Conservation (phyloP, 2,329 filamentous ascomycete species). For the Dothidotthia symphoricarpi region DNA sequence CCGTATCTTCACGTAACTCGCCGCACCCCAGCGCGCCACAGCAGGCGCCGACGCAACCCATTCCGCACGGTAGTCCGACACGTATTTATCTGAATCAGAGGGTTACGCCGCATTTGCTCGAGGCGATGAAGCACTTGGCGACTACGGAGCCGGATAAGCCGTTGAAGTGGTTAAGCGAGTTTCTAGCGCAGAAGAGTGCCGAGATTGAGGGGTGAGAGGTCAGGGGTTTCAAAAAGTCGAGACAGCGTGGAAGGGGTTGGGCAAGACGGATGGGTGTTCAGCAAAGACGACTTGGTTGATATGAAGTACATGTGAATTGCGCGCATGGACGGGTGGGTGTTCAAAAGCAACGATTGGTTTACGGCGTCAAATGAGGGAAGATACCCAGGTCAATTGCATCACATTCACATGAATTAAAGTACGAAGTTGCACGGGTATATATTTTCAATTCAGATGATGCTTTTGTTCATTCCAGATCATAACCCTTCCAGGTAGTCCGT, state of each 20-base stretch:
- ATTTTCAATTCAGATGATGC: slow-evolving; percentile 30
- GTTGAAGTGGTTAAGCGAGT: slow-evolving; percentile 50
- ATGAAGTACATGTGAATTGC: too few relatives aligned
- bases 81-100: slow-evolving; percentile 51
- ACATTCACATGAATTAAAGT: slow-evolving; percentile 7
- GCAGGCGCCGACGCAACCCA: slow-evolving; percentile 38
- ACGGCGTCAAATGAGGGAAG: slow-evolving; percentile 7
- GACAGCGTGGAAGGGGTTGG: neutral
- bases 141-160: slow-evolving; percentile 54
- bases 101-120: slow-evolving; percentile 51
- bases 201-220: slow-evolving; percentile 46
- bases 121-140: slow-evolving; percentile 53
- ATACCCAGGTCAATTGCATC: slow-evolving; percentile 19
- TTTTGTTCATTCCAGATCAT: slow-evolving; percentile 42
- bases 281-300: too few relatives aligned
- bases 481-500: slow-evolving; percentile 33
- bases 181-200: slow-evolving; percentile 47
- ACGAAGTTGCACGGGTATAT: slow-evolving; percentile 15
- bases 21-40: slow-evolving; percentile 31
- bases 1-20: slow-evolving; percentile 35
- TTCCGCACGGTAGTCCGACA: slow-evolving; percentile 50
- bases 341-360: slow-evolving; percentile 5
- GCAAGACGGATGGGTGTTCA: too few relatives aligned
- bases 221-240: too few relatives aligned
- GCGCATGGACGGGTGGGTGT: slow-evolving; percentile 4